Conservation (phyloP, 331 rosid genomes). For the Rosa hybrid region DNA sequence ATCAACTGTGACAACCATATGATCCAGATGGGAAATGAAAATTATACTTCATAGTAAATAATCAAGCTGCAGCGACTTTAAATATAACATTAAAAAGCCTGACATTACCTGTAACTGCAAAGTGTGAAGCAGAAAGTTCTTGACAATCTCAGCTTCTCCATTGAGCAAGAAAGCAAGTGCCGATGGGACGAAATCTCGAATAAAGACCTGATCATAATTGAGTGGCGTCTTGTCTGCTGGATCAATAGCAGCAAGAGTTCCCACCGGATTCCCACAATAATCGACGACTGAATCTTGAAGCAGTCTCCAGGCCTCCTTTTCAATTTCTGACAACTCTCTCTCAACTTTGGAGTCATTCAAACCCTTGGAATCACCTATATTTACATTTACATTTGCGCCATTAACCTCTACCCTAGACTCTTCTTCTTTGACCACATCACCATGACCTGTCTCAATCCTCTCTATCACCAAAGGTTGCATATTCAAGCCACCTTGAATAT, state of each 20-base stretch:
- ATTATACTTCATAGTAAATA: neutral
- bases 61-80: slow-evolving; percentile 2
- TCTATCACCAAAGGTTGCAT: slow-evolving; percentile 59
- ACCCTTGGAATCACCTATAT: slow-evolving; percentile 43
- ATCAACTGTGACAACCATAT: neutral
- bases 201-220: slow-evolving; percentile 88
- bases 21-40: neutral
- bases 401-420: slow-evolving; percentile 32
- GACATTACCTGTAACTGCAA: slow-evolving; percentile 76
- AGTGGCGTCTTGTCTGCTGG: slow-evolving; percentile 63
- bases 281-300: slow-evolving; percentile 65
- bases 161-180: slow-evolving; percentile 89
- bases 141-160: slow-evolving; percentile 84
- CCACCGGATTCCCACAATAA: slow-evolving; percentile 78
- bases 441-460: slow-evolving; percentile 35
- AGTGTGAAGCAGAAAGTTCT: slow-evolving; percentile 84
- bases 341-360: slow-evolving; percentile 49
- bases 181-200: slow-evolving; percentile 86
- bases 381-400: slow-evolving; percentile 33
- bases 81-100: neutral
- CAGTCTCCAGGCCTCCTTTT: slow-evolving; percentile 81
- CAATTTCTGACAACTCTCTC: slow-evolving; percentile 54
- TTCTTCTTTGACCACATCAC: slow-evolving; percentile 44
- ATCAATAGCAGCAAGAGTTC: slow-evolving; percentile 88
- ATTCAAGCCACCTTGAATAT: slow-evolving; percentile 68